phyloP scores from a whole-genome alignment of 805 yeast genomes.

The Candida vaughaniae region DNA sequence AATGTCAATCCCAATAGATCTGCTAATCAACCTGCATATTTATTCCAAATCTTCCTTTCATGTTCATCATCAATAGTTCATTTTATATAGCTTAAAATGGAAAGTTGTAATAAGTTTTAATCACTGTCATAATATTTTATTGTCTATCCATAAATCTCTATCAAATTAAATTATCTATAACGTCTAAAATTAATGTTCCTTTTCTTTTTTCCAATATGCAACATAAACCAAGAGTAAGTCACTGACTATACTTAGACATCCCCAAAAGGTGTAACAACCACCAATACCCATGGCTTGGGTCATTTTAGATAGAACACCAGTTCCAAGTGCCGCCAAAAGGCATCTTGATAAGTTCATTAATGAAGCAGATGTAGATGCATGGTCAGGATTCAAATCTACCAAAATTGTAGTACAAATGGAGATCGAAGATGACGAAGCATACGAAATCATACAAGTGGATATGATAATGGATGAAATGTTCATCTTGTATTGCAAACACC shows the following conservation, averaged over 20 bases:
- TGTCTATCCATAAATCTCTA: too few species aligned
- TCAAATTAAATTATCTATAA: neutral
- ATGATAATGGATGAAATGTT: slow-evolving; percentile 57
- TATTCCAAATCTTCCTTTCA: neutral
- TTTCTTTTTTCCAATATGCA: slow-evolving; percentile 4
- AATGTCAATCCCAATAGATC: slow-evolving; percentile 94
- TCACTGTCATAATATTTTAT: too few species aligned
- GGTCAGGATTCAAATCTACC: slow-evolving; percentile 73
- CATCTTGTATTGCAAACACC: slow-evolving; percentile 58
- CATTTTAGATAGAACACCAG: slow-evolving; percentile 69
- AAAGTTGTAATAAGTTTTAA: too few species aligned
- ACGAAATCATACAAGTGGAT: slow-evolving; percentile 55
- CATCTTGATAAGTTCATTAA: slow-evolving; percentile 74
- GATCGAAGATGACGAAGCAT: slow-evolving; percentile 57
- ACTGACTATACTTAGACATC: slow-evolving; percentile 35
- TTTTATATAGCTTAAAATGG: too few species aligned
- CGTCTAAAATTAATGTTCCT: neutral
- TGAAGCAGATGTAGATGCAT: slow-evolving; percentile 73
- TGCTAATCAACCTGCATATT: neutral
- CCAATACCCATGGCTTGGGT: slow-evolving; percentile 57
- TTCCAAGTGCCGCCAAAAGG: slow-evolving; percentile 64
- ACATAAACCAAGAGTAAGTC: slow-evolving; percentile 13
- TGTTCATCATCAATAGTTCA: too few species aligned
- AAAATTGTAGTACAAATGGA: slow-evolving; percentile 62
- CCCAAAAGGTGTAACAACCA: slow-evolving; percentile 75